These are phyloP conservation scores for Neocatenulostroma microsporum DNA, from an alignment of 2,329 filamentous ascomycete species.

Conservation along the genomic window DNA sequence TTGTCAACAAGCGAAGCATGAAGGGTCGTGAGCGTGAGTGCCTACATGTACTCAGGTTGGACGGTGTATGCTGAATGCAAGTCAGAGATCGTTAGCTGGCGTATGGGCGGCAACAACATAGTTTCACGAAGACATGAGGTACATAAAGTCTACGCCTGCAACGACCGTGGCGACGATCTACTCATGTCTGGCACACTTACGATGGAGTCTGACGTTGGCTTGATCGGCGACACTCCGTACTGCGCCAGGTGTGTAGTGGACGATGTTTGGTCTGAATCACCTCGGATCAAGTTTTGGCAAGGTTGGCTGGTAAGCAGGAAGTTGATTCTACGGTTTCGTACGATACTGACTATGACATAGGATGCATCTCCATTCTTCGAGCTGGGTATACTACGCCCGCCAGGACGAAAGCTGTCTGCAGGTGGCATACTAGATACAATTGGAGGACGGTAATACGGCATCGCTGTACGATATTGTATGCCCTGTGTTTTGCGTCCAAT, in stretches of 20 bases:
- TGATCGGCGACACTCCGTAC: conserved; percentile 7
- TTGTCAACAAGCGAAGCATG: conserved; percentile 9
- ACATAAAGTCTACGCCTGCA: conserved; percentile 7
- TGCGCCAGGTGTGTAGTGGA: conserved; percentile 9
- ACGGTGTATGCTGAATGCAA: neutral
- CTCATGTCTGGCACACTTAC: conserved; percentile 9
- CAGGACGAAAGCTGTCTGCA: conserved; percentile 1
- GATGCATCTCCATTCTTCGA: conserved; percentile 11
- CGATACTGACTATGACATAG: conserved; percentile 2
- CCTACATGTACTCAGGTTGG: no score
- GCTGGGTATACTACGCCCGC: conserved; percentile 8
- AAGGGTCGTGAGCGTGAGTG: conserved; percentile 4
- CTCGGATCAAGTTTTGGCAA: conserved; percentile 8
- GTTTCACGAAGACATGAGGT: conserved; percentile 7
- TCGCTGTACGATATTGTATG: no score
- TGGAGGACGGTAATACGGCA: conserved; percentile 9
- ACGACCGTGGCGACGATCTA: conserved; percentile 4
- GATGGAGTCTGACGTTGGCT: conserved; percentile 6
- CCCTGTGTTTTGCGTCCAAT: no score
- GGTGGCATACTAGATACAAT: conserved; percentile 10
- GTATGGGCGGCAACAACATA: conserved; percentile 3
- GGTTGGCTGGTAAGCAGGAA: conserved; percentile 8
- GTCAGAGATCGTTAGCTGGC: conserved; percentile 9
- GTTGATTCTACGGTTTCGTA: no score
- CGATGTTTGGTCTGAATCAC: conserved; percentile 3